Conservation (phyloP, 2,329 filamentous ascomycete genomes). For the Pochonia chlamydosporia region DNA sequence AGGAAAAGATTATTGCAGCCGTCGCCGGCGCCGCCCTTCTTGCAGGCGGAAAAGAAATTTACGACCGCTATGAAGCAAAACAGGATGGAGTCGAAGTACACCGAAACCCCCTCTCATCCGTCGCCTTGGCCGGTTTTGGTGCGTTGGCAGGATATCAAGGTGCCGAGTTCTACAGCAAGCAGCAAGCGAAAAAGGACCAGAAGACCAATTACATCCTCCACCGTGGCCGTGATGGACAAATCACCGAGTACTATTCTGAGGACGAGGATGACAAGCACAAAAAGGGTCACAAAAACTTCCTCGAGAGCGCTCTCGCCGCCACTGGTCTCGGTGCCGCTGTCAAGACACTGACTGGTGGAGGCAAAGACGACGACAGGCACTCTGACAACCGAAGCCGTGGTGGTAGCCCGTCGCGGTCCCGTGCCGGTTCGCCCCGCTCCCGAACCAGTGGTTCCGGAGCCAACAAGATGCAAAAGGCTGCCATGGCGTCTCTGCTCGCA, state of each 20-base stretch:
- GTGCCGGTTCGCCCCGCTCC: constrained; percentile 47
- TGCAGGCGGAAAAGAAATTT: constrained; percentile 62
- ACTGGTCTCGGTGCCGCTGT: constrained; percentile 57
- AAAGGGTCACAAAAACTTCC: constrained; percentile 58
- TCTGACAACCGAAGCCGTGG: constrained; percentile 43
- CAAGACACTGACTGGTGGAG: constrained; percentile 51
- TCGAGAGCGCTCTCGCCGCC: constrained; percentile 56
- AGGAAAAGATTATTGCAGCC: constrained; percentile 62
- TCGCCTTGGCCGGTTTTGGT: constrained; percentile 57
- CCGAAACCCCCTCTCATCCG: constrained; percentile 53
- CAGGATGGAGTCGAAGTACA: constrained; percentile 44
- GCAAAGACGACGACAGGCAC: constrained; percentile 31
- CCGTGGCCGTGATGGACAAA: constrained; percentile 46
- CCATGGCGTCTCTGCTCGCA: constrained; percentile 84
- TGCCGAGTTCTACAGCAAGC: constrained; percentile 57
- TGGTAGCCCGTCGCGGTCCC: constrained; percentile 37
- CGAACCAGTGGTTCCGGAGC: constrained; percentile 29
- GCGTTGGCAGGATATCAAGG: constrained; percentile 60
- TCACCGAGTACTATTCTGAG: constrained; percentile 51
- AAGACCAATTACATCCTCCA: constrained; percentile 49
- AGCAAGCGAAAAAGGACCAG: constrained; percentile 49
- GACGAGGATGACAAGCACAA: constrained; percentile 51
- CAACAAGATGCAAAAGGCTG: constrained; percentile 73
- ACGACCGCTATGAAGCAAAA: constrained; percentile 55
- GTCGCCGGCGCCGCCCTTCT: constrained; percentile 58